Evolutionary conservation across 495 filamentous ascomycete species (phyloP).

Genomic region (Penicillium bovifimosum): DNA sequence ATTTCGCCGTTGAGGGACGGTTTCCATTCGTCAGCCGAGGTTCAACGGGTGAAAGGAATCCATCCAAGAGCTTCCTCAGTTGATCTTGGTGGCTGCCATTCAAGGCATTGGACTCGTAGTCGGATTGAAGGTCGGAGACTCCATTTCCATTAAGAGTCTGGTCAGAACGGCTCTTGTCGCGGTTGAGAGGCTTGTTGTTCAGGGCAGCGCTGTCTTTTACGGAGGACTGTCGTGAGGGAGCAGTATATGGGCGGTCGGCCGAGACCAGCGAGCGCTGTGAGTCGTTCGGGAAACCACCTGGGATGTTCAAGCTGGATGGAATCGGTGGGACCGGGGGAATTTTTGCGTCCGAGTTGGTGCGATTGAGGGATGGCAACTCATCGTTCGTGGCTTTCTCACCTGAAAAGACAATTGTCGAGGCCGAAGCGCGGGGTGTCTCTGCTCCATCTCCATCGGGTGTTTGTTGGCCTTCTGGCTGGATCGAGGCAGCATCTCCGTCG

Average conservation of each 20-base stretch:
- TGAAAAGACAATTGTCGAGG: constrained; percentile 13
- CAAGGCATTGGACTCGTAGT: constrained; percentile 11
- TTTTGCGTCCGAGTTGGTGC: constrained; percentile 15
- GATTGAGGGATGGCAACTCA: constrained; percentile 1
- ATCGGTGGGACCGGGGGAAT: constrained; percentile 45
- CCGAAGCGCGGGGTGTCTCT: constrained; percentile 32
- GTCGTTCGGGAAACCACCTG: constrained; percentile 34
- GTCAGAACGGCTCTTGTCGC: constrained; percentile 37
- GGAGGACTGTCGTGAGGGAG: constrained; percentile 21
- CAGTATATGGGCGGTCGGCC: constrained; percentile 35
- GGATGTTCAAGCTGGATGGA: constrained; percentile 33
- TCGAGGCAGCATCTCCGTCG: constrained; percentile 28
- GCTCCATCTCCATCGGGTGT: constrained; percentile 23
- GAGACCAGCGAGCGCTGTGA: constrained; percentile 32
- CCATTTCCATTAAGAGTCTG: constrained; percentile 27
- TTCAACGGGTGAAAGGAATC: constrained; percentile 29
- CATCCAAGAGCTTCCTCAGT: constrained; percentile 35
- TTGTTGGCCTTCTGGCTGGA: constrained; percentile 24
- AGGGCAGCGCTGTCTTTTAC: constrained; percentile 21
- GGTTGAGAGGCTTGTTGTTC: constrained; percentile 26
- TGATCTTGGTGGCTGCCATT: constrained; percentile 27
- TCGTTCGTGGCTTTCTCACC: constrained; percentile 7
- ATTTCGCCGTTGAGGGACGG: constrained; percentile 10
- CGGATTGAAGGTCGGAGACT: constrained; percentile 6
- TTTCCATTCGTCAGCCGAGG: constrained; percentile 14